Evolutionary conservation across 306 rosid species (phyloP).

Genomic region (Phaseolus lunatus): DNA sequence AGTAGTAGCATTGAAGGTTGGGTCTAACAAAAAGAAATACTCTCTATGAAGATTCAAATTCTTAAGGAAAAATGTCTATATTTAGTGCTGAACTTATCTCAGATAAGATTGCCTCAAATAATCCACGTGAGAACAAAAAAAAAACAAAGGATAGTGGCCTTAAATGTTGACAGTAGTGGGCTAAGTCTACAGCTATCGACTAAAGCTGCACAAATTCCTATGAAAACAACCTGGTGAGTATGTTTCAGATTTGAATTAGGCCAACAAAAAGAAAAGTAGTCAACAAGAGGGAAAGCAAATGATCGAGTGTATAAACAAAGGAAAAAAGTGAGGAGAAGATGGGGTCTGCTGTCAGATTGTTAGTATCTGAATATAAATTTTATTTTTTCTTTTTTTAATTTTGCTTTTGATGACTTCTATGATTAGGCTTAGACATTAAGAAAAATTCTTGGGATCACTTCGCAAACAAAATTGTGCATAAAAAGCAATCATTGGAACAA

Average conservation of each 20-base stretch:
- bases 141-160: constrained; percentile 3
- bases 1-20: neutral
- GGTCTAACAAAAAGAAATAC: neutral
- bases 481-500: constrained; percentile 85
- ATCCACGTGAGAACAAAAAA: neutral
- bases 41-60: neutral
- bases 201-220: constrained; percentile 53
- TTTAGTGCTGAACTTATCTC: neutral
- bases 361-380: constrained; percentile 57
- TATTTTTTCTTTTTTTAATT: constrained; percentile 42
- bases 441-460: constrained; percentile 77
- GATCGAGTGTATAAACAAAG: constrained; percentile 54
- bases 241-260: constrained; percentile 51
- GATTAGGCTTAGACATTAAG: constrained; percentile 65
- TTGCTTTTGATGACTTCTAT: constrained; percentile 92
- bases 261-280: constrained; percentile 71
- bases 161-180: constrained; percentile 43
- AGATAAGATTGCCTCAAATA: neutral
- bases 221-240: constrained; percentile 47
- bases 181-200: constrained; percentile 44
- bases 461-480: constrained; percentile 67
- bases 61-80: neutral
- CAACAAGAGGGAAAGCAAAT: constrained; percentile 68
- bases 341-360: constrained; percentile 61
- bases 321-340: constrained; percentile 55